Evolutionary conservation across 1,139 yeast genomes (phyloP).

Genomic region (Lodderomyces metapsilosis): DNA sequence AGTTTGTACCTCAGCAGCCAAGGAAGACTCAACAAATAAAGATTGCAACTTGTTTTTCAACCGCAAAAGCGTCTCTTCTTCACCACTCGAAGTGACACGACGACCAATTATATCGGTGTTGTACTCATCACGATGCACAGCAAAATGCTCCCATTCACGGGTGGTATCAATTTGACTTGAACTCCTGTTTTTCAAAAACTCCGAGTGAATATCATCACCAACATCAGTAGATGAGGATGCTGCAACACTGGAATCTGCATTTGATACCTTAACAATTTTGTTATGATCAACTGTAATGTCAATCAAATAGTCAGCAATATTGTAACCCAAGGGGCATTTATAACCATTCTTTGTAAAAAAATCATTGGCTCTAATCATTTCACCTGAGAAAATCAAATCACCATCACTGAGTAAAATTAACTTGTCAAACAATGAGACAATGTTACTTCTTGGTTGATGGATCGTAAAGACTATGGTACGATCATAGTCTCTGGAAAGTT

Average conservation of each 20-base stretch:
- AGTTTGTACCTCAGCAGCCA: constrained; percentile 45
- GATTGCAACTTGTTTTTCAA: constrained; percentile 36
- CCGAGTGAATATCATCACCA: constrained; percentile 36
- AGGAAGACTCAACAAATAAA: constrained; percentile 49
- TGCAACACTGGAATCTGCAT: constrained; percentile 20
- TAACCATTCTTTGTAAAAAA: constrained; percentile 77
- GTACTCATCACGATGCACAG: constrained; percentile 78
- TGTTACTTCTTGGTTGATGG: constrained; percentile 97
- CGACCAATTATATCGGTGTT: constrained; percentile 18
- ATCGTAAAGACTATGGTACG: constrained; percentile 90
- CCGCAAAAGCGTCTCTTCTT: constrained; percentile 31
- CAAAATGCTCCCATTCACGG: constrained; percentile 86
- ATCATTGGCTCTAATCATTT: constrained; percentile 64
- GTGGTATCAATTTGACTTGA: constrained; percentile 56
- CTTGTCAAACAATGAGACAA: constrained; percentile 86
- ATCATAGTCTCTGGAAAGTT: constrained; percentile 74
- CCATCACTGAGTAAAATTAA: constrained; percentile 82
- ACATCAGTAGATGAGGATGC: constrained; percentile 22
- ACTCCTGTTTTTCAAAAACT: constrained; percentile 27
- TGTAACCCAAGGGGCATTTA: constrained; percentile 84
- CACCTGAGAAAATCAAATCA: constrained; percentile 83
- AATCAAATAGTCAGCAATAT: constrained; percentile 88
- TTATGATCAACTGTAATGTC: constrained; percentile 78
- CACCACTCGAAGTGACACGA: constrained; percentile 19
- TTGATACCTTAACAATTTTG: constrained; percentile 25